Base-by-base conservation (phyloP, 441 rosid species). In the Bocquillonia castaneifolia region DNA sequence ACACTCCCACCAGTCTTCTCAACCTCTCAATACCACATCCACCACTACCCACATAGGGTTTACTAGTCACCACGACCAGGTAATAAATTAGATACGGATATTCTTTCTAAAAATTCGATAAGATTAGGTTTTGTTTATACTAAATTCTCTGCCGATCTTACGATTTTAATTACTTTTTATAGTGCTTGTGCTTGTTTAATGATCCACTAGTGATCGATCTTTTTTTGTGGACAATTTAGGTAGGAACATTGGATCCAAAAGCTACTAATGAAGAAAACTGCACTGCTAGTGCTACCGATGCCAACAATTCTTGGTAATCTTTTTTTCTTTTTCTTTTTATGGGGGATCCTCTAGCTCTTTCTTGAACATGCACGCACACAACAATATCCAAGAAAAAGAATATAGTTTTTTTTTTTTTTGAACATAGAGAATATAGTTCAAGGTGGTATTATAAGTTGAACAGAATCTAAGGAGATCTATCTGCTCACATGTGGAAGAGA, bases 291-390 rank as follows among this genome's bases (percentile, higher is more conserved):
- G 67, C 71, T 47, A 70, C 77, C 77, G 86, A 80, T 59, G 80
- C 67, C 72, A 78, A 70, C 75, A 84, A 72, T 75, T 83, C 89
- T 37, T 86, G 88, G 89, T 85, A 77, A 64, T 31, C 39, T 37
- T 44, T 31, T 10, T 57, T 0, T 25, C 25, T 58, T 5, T 7
- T 17, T 28, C 0, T 62, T 9, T 23, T 47, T 20, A 15, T 31
- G 34, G 17, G 58, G 2, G 1, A 3, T 37, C 0, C 13, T 7
- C 28, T 31, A 6, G 32, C 36, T 72, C 34, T 32, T 48, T 71
- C 26, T 63, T 26, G 36, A 44, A 56, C 64, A 61, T 77, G 72
- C 76, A 72, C 45, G 55, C 53, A 42, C 32, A 62, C 40, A 23
- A 20, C 48, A 17, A 37, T n/a, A 55, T 42, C 65, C 53, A 25